Conservation (phyloP, 2,329 filamentous ascomycete genomes). For the Talaromyces sp. region DNA sequence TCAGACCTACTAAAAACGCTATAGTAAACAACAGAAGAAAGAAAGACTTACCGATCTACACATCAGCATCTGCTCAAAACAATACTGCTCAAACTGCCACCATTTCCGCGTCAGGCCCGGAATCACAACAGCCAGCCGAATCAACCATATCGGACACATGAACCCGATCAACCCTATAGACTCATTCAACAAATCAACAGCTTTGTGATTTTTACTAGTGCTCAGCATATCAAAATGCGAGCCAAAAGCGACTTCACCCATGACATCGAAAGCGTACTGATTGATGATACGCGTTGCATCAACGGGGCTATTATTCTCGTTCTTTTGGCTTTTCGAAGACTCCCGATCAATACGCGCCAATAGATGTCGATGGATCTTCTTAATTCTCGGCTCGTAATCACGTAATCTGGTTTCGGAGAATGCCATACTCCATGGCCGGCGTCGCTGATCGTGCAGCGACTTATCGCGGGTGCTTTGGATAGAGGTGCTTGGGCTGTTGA, state of each 20-base stretch:
- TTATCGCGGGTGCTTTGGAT: constrained; percentile 40
- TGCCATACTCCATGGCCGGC: constrained; percentile 40
- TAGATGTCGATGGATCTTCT: constrained; percentile 35
- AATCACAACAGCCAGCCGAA: constrained; percentile 30
- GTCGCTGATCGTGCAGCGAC: constrained; percentile 36
- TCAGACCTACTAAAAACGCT: no score
- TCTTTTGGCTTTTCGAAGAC: background rate
- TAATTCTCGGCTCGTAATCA: constrained; percentile 39
- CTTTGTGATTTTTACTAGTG: constrained; percentile 18
- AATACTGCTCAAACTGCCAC: constrained; percentile 35
- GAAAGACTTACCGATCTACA: constrained; percentile 22
- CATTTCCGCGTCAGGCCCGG: constrained; percentile 32
- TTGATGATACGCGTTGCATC: constrained; percentile 40
- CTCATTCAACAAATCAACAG: constrained; percentile 36
- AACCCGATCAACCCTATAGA: constrained; percentile 24
- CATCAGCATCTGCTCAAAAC: constrained; percentile 29
- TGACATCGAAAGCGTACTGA: constrained; percentile 45
- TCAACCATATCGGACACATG: constrained; percentile 30
- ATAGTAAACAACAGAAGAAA: no score
- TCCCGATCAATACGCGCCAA: constrained; percentile 3
- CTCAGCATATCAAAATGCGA: constrained; percentile 25
- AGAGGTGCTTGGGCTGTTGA: constrained; percentile 30
- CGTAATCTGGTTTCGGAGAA: constrained; percentile 42
- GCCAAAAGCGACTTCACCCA: constrained; percentile 46
- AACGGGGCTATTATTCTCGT: constrained; percentile 20